Percentiles rank a stretch among this genome's conserved stretches.
Evolutionary conservation across 495 filamentous ascomycete genomes (phyloP).

Genomic region (Daldinia grandis): DNA sequence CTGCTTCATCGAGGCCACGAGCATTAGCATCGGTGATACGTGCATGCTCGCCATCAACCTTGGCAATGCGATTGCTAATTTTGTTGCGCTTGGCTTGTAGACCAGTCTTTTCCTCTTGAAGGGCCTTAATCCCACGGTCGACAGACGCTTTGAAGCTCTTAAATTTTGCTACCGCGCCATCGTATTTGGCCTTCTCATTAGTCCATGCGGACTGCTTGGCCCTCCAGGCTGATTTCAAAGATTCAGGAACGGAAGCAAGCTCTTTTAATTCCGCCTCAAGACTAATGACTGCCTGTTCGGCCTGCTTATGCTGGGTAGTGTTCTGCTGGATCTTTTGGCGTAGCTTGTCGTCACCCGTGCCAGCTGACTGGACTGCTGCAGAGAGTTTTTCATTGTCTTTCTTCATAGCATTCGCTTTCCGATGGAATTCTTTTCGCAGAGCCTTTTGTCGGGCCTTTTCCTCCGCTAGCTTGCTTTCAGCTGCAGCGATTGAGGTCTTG

Average conservation of each 20-base stretch:
- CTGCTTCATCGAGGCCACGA: conserved; percentile 76
- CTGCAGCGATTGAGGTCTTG: conserved; percentile 83
- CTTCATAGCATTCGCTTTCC: conserved; percentile 70
- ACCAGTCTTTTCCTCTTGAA: conserved; percentile 72
- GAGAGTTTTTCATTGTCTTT: conserved; percentile 84
- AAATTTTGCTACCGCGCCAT: conserved; percentile 65
- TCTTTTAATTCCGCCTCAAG: conserved; percentile 72
- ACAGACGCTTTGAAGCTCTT: conserved; percentile 68
- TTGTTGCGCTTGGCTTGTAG: conserved; percentile 81
- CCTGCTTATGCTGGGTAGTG: conserved; percentile 78
- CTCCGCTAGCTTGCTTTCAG: conserved; percentile 79
- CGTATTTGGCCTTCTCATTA: conserved; percentile 68
- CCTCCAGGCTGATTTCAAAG: conserved; percentile 68
- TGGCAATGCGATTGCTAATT: conserved; percentile 75
- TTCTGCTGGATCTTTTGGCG: conserved; percentile 80
- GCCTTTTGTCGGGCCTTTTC: conserved; percentile 78
- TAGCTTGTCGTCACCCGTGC: conserved; percentile 82
- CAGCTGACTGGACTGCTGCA: conserved; percentile 71
- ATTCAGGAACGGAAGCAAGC: conserved; percentile 72
- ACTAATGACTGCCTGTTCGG: conserved; percentile 73
- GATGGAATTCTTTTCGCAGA: conserved; percentile 80
- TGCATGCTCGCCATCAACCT: conserved; percentile 80
- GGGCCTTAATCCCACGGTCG: conserved; percentile 67
- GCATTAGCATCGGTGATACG: conserved; percentile 79
- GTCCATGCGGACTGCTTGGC: conserved; percentile 69